Evolutionary conservation across 257 asterid species (phyloP).

Genomic region (Solanum boliviense): DNA sequence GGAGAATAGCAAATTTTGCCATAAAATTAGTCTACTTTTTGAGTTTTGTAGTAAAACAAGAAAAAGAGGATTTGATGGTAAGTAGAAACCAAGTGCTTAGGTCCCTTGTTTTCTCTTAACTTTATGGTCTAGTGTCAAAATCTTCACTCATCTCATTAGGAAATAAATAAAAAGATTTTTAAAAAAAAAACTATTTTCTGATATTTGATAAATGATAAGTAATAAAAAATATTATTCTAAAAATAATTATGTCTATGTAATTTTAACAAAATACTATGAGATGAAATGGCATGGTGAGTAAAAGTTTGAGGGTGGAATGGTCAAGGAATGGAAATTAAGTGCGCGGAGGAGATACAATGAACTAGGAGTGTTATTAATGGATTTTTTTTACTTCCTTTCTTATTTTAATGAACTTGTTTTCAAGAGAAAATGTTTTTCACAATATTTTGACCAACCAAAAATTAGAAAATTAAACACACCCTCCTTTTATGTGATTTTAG

Average conservation of each 20-base stretch:
- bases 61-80: not conserved
- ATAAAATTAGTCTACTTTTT: not conserved
- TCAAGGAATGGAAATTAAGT: not conserved
- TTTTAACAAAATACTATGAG: not conserved
- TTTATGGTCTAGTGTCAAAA: not conserved
- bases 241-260: not conserved
- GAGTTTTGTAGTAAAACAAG: not conserved
- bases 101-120: not conserved
- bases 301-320: not conserved
- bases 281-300: not conserved
- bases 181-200: rapidly evolving
- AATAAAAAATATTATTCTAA: not conserved
- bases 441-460: not conserved
- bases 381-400: not conserved
- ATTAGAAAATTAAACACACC: not conserved
- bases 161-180: not conserved
- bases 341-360: not conserved
- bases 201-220: not conserved
- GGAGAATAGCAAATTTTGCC: not conserved
- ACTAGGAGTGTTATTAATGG: not conserved
- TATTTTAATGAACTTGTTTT: not conserved
- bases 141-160: not conserved
- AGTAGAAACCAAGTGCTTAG: not conserved
- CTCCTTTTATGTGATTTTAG: not conserved
- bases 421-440: too few relatives aligned